These are phyloP conservation scores for Rutidosis leptorrhynchoides DNA, from an alignment of 129 eudicot species.

Conservation along the genomic window DNA sequence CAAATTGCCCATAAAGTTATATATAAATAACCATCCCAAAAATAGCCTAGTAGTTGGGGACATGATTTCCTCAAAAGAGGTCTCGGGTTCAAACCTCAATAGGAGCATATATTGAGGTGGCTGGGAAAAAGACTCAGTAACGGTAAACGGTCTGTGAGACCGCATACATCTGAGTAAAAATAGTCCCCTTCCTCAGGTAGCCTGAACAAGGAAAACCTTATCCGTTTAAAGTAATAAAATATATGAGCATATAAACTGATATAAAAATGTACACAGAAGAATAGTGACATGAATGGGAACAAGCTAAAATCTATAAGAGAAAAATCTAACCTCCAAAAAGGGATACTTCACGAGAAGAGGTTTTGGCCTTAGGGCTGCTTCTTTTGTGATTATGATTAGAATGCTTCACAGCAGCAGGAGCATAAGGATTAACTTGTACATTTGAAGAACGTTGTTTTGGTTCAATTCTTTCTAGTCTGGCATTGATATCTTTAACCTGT, in stretches of 20 bases:
- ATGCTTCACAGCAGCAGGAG: conserved; percentile 49
- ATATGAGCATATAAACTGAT: too few species aligned
- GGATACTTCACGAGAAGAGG: conserved; percentile 68
- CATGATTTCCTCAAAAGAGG: too few species aligned
- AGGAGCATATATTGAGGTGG: too few species aligned
- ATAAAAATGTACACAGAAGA: background rate
- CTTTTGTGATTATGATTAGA: conserved; percentile 56
- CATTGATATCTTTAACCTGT: conserved; percentile 88
- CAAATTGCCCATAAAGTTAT: background rate
- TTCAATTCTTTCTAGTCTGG: conserved; percentile 82
- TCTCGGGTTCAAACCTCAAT: too few species aligned
- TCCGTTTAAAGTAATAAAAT: too few species aligned
- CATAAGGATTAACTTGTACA: conserved; percentile 44
- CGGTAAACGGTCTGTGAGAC: too few species aligned
- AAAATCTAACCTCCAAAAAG: conserved; percentile 76
- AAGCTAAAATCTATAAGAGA: background rate
- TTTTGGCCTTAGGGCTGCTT: conserved; percentile 90
- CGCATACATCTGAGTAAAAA: too few species aligned
- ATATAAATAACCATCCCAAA: too few species aligned
- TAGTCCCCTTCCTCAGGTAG: too few species aligned
- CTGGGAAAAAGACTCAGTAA: too few species aligned
- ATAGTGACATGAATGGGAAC: background rate
- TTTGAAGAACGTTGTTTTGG: conserved; percentile 74
- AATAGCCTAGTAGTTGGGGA: too few species aligned
- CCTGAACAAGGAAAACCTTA: too few species aligned